Percentiles rank a stretch among this genome's conserved stretches.
phyloP scores from a whole-genome alignment of 495 filamentous ascomycete genomes.

The Venustampulla echinocandica region DNA sequence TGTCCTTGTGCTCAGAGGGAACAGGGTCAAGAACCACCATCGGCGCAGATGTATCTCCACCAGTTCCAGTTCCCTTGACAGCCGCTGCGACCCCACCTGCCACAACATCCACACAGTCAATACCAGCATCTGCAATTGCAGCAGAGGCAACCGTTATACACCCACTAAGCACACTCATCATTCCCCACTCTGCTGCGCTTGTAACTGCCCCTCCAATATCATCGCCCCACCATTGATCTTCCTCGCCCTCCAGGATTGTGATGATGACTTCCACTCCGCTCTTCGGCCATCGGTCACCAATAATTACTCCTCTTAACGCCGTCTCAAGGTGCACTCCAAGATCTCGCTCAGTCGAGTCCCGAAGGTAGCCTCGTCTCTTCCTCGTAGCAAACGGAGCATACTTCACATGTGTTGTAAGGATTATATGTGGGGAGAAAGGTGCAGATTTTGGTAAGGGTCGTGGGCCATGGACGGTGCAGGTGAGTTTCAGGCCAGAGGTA shows the following conservation, averaged over 20 bases:
- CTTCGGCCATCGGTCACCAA: conserved; percentile 93
- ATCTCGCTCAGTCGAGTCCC: conserved; percentile 80
- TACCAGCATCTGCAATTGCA: conserved; percentile 90
- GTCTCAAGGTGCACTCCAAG: conserved; percentile 86
- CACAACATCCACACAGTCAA: conserved; percentile 90
- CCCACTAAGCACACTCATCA: conserved; percentile 85
- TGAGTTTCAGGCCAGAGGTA: conserved; percentile 73
- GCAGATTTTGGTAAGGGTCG: conserved; percentile 82
- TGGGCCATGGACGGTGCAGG: conserved; percentile 87
- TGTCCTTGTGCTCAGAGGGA: conserved; percentile 67
- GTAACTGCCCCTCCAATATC: conserved; percentile 12
- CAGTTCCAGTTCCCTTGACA: conserved; percentile 31
- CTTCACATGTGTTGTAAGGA: conserved; percentile 86
- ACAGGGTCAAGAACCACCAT: conserved; percentile 73
- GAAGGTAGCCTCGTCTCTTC: conserved; percentile 74
- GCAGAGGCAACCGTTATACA: conserved; percentile 93
- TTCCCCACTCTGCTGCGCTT: conserved; percentile 50
- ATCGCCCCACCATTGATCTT: conserved; percentile 55
- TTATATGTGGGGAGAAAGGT: conserved; percentile 80
- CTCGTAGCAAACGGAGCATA: conserved; percentile 88
- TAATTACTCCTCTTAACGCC: conserved; percentile 78
- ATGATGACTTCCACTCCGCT: conserved; percentile 87
- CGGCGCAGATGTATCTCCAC: conserved; percentile 26
- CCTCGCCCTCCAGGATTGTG: conserved; percentile 85
- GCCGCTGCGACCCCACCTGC: conserved; percentile 83